Percentiles rank a stretch among this genome's conserved stretches.
phyloP scores from a whole-genome alignment of 768 basidiomycete species.

The Glaciozyma antarctica region DNA sequence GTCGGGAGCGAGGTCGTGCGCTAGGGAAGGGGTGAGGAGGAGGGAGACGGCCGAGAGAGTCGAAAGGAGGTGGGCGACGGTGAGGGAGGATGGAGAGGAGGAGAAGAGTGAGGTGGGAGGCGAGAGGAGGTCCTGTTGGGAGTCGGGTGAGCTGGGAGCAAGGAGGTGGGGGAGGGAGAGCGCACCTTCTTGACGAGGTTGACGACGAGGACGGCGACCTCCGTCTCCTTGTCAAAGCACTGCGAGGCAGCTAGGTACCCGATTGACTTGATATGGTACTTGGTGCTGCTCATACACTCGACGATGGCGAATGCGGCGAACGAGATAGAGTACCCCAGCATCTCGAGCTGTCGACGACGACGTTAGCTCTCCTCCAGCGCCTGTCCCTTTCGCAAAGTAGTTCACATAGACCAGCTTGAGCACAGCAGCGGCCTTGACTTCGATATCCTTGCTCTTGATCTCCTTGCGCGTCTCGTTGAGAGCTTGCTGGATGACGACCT shows the following conservation, averaged over 20 bases:
- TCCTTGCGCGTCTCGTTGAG: constrained; percentile 90
- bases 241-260: constrained; percentile 89
- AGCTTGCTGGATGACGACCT: constrained; percentile 81
- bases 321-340: constrained; percentile 80
- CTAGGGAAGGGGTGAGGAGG: constrained; percentile 72
- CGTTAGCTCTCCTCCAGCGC: background rate
- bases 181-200: constrained; percentile 87
- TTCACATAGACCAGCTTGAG: constrained; percentile 93
- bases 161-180: background rate
- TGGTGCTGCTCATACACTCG: constrained; percentile 92
- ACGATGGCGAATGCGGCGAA: constrained; percentile 96
- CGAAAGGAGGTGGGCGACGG: constrained; percentile 34
- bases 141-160: background rate
- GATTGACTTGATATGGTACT: constrained; percentile 83
- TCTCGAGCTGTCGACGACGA: constrained; percentile 68
- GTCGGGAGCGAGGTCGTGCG: constrained; percentile 80
- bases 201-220: constrained; percentile 93
- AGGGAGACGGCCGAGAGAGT: constrained; percentile 39
- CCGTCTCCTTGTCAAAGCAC: constrained; percentile 87
- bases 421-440: constrained; percentile 86
- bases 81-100: constrained; percentile 12
- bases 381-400: constrained; percentile 31
- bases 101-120: constrained; percentile 23
- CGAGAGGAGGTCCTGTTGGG: constrained; percentile 51
- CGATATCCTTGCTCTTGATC: constrained; percentile 89